phyloP scores from a whole-genome alignment of 192 early-diverging fungal genomes.

The Coemansia sp. region DNA sequence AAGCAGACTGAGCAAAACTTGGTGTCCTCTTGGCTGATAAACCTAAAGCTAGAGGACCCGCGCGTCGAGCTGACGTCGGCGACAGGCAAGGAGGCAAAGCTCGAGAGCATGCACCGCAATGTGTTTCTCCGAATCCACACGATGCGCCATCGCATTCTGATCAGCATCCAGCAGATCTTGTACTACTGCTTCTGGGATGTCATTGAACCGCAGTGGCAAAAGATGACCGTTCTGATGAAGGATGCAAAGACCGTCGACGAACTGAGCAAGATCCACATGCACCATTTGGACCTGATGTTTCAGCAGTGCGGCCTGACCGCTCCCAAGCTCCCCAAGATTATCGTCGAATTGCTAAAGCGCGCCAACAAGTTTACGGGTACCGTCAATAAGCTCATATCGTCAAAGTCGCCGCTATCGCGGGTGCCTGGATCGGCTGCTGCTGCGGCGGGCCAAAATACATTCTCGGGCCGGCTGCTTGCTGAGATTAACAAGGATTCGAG shows the following conservation, averaged over 20 bases:
- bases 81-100: slow-evolving; percentile 37
- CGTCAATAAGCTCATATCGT: slow-evolving; percentile 24
- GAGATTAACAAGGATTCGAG: slow-evolving; percentile 17
- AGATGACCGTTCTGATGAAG: slow-evolving; percentile 65
- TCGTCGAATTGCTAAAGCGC: slow-evolving; percentile 40
- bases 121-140: slow-evolving; percentile 68
- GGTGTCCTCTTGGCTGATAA: slow-evolving; percentile 70
- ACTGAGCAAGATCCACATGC: slow-evolving; percentile 75
- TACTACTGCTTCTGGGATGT: slow-evolving; percentile 93
- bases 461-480: slow-evolving; percentile 20
- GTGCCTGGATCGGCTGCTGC: slow-evolving; percentile 38
- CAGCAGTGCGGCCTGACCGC: slow-evolving; percentile 92
- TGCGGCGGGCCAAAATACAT: slow-evolving; percentile 27
- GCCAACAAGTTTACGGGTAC: slow-evolving; percentile 32
- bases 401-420: slow-evolving; percentile 26
- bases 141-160: slow-evolving; percentile 81
- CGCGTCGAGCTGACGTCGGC: slow-evolving; percentile 20
- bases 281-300: slow-evolving; percentile 86
- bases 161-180: slow-evolving; percentile 91
- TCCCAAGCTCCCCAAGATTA: slow-evolving; percentile 77
- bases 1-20: slow-evolving; percentile 89
- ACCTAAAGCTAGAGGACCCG: slow-evolving; percentile 40
- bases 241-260: slow-evolving; percentile 85
- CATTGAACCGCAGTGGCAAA: slow-evolving; percentile 88
- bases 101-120: slow-evolving; percentile 58